phyloP scores from a whole-genome alignment of 2,329 filamentous ascomycete genomes.

The Diaporthe batatas region DNA sequence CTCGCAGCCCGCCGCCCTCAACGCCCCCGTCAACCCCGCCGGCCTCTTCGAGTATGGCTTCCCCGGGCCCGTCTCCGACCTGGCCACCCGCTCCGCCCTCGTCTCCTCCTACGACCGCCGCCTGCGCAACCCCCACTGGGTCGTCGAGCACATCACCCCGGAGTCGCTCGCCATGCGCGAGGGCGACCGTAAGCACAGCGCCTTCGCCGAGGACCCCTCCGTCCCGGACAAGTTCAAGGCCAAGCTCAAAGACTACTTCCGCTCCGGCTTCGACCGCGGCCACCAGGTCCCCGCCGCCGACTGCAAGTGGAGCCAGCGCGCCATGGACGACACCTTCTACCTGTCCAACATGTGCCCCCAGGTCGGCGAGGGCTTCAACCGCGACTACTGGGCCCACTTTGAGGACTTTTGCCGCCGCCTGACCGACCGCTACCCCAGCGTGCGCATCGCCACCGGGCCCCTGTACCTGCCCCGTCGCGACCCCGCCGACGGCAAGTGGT shows the following conservation, averaged over 20 bases:
- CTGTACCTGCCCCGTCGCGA: conserved; percentile 92
- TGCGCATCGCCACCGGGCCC: conserved; percentile 93
- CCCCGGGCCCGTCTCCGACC: conserved; percentile 88
- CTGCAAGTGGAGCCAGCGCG: conserved; percentile 92
- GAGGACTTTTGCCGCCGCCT: conserved; percentile 95
- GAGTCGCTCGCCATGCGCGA: conserved; percentile 80
- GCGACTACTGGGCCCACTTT: conserved; percentile 99
- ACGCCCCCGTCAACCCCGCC: conserved; percentile 75
- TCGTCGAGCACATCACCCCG: conserved; percentile 95
- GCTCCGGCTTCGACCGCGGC: conserved; percentile 93
- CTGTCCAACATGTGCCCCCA: conserved; percentile 98
- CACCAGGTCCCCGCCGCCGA: conserved; percentile 98
- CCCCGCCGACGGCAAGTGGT: conserved; percentile 89
- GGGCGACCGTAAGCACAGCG: conserved; percentile 86
- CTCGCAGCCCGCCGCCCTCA: conserved; percentile 48
- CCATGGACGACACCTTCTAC: conserved; percentile 96
- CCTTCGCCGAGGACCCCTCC: conserved; percentile 83
- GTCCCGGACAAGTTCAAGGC: conserved; percentile 92
- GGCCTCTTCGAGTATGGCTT: conserved; percentile 91
- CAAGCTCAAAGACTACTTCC: conserved; percentile 92
- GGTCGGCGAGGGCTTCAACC: conserved; percentile 97
- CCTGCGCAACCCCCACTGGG: conserved; percentile 93
- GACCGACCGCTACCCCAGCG: conserved; percentile 83
- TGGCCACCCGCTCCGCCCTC: conserved; percentile 81
- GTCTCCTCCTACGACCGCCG: conserved; percentile 92